Conservation (phyloP, 176 grass and related monocot genomes). For the Elaeis guineensis region DNA sequence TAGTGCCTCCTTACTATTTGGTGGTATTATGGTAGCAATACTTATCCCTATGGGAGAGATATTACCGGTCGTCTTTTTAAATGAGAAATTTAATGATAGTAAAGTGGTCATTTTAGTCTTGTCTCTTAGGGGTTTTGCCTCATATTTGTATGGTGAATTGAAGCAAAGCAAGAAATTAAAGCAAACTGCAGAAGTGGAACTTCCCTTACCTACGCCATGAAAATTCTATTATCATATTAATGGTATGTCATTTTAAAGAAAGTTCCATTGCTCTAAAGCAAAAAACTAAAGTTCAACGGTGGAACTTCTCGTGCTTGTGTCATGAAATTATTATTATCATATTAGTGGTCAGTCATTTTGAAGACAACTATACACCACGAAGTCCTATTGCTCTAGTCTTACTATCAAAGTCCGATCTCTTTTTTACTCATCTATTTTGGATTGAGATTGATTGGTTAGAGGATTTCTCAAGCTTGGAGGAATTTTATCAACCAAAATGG, state of each 20-base stretch:
- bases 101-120: conserved; percentile 55
- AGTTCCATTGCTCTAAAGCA: conserved; percentile 1
- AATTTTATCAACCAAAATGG: no score
- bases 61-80: conserved; percentile 54
- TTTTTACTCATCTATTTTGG: no score
- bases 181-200: conserved; percentile 20
- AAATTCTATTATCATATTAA: no score
- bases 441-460: no score
- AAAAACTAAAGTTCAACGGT: conserved; percentile 11
- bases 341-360: no score
- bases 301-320: background rate
- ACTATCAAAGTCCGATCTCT: no score
- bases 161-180: conserved; percentile 21
- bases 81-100: conserved; percentile 56
- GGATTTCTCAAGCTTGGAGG: no score
- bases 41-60: conserved; percentile 50
- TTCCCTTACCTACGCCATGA: background rate
- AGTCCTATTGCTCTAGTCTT: no score
- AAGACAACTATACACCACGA: no score
- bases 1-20: conserved; percentile 49
- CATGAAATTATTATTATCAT: no score
- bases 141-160: conserved; percentile 71
- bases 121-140: conserved; percentile 61
- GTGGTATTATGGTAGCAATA: conserved; percentile 56
- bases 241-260: no score